Conservation (phyloP, 2,329 filamentous ascomycete species). For the Paraconiothyrium brasiliense region DNA sequence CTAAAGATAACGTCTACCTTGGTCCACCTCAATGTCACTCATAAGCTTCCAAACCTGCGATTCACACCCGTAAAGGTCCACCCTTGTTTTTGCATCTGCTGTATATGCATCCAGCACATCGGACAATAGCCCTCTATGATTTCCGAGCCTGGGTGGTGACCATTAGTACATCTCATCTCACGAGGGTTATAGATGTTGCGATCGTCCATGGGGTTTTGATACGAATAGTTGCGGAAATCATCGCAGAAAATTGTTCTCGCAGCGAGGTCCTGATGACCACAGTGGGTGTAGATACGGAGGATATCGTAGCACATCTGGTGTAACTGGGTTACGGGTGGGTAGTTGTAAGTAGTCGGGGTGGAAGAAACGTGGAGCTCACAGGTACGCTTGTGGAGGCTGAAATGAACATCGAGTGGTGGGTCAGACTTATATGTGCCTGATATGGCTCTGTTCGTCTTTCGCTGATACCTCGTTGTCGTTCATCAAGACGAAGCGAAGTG, state of each 20-base stretch:
- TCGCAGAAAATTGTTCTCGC: background rate
- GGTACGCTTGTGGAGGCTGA: background rate
- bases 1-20: background rate
- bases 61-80: conserved; percentile 2
- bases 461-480: background rate
- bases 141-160: background rate
- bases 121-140: background rate
- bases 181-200: background rate
- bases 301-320: conserved; percentile 1
- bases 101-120: background rate
- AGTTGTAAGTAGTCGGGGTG: background rate
- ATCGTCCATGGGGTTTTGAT: background rate
- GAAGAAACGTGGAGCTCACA: too few species aligned
- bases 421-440: background rate
- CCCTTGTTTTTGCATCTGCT: background rate
- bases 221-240: background rate
- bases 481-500: background rate
- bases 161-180: background rate
- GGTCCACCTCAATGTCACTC: background rate
- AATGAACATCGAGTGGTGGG: background rate
- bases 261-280: background rate
- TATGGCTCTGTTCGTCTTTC: background rate
- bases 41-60: background rate
- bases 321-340: background rate
- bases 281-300: background rate